Evolutionary conservation across 768 basidiomycete species (phyloP), one percentile per base, ranked within the genome.

Genomic region (Lentinus tigrinus): DNA sequence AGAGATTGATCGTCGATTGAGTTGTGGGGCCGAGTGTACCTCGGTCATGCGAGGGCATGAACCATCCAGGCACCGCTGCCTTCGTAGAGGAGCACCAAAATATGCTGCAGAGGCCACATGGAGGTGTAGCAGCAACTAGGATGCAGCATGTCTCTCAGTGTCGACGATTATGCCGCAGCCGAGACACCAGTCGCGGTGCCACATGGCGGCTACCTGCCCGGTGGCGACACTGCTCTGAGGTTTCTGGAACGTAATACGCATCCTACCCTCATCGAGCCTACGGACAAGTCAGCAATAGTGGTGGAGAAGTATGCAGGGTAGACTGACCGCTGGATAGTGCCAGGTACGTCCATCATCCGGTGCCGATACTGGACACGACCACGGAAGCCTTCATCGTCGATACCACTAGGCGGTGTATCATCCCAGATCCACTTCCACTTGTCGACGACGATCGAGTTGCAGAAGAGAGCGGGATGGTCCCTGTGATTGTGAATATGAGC

Each of bases 341-440:
- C 91, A 0, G 73, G 70, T 2, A 84, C 77, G 2, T 78, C 74
- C 0, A 66, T 54, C 84, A 88, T 88, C 14, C 85, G 77, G 68
- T 95, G 86, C n/a, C 92, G 81, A 61, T 88, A 80, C 70, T 88
- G 86, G 17, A 86, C 75, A 3, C 70, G 71, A 2, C 81, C 78
- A 13, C 70, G 73, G 52, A 83, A 74, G 11, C 89, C 87, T 13
- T 68, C 63, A 0, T 67, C 60, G 43, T 77, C 71, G 17, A 88
- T 57, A 3, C 64, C 75, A 6, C 65, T 34, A 0, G 91, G 89
- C 1, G 83, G 80, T 0, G 73, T 63, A 59, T 87, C 81, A 3
- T 74, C 72, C 87, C 88, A 92, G 67, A 95, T 90, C 93, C 93
- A 97, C 2, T 74, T 62, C 70, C 91, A 94, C 26, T 83, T 71